Evolutionary conservation across 192 early-diverging fungal species (phyloP), one percentile per base, ranked within the genome.

Genomic region (Coemansia sp.): DNA sequence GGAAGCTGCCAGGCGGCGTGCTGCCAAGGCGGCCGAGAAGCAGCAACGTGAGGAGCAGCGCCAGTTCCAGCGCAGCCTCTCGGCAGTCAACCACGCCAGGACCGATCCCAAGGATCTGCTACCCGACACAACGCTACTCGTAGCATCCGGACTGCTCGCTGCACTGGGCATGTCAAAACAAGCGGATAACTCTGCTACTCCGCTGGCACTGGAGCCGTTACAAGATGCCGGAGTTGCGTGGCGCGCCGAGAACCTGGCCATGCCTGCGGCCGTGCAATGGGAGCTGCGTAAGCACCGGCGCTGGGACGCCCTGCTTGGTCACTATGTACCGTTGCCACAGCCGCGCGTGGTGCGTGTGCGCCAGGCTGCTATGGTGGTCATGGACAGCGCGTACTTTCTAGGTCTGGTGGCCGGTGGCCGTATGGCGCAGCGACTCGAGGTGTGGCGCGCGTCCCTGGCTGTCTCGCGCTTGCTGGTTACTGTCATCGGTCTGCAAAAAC

Each of bases 401-500:
- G 55, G 55, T 0, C 41, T 74, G 3, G n/a, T 63, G 20, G 43
- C 49, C 9, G n/a, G 18, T 1, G 34, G 17, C 15, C 55, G 64
- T 20, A 5, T 59, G 7, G 25, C 15, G 11, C 4, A 34, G 1
- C 23, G 52, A 25, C 27, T 63, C 29, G 71, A 59, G 55, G 48
- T 74, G 10, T 66, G 63, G 71, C 55, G 60, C 1, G 71, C 58
- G 4, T 9, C 54, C 28, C 32, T 74, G 41, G 59, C 51, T 1
- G 55, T 60, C 14, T 35, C 4, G 4, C 41, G 57, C 0, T 20
- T 74, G 24, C 34, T 58, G 30, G 64, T 74, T 3, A 52, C 50
- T 4, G 64, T 74, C 6, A 20, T 74, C 9, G 71, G 71, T 9
- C 47, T 74, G 56, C 59, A 59, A 37, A 46, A 44, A 11, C 24